phyloP scores from a whole-genome alignment of 345 rosid species.

The Eucalyptus coolabah region DNA sequence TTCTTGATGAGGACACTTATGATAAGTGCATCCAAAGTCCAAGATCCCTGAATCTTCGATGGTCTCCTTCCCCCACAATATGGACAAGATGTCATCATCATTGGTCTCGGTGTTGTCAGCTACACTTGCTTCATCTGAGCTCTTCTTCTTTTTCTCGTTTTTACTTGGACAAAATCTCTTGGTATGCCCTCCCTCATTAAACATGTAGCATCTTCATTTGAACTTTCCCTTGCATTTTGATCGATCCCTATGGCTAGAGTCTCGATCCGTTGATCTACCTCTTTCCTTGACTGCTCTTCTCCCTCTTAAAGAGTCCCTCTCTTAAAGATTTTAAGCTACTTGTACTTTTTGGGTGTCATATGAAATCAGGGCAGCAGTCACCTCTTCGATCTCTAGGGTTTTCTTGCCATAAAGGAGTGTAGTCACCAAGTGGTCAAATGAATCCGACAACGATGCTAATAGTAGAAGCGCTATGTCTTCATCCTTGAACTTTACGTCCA shows the following conservation, averaged over 20 bases:
- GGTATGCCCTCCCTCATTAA: background rate
- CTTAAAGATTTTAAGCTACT: background rate
- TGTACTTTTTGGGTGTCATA: background rate
- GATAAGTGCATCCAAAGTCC: background rate
- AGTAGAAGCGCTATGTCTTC: background rate
- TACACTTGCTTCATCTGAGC: background rate
- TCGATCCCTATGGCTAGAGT: background rate
- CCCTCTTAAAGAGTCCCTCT: background rate
- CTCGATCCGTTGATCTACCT: background rate
- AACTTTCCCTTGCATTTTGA: background rate
- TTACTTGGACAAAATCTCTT: background rate
- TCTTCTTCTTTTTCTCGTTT: background rate
- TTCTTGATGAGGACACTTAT: background rate
- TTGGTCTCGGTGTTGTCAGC: background rate
- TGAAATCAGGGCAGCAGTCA: background rate
- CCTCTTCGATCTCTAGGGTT: background rate
- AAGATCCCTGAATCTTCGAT: background rate
- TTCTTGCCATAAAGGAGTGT: background rate
- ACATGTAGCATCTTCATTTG: background rate
- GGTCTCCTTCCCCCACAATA: background rate
- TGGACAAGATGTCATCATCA: background rate
- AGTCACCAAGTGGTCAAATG: background rate
- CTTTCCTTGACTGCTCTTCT: background rate
- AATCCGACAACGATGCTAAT: rapidly evolving
- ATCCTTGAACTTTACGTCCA: background rate